Conservation (phyloP, 140 eudicot species). For the Eryngium alpinum region DNA sequence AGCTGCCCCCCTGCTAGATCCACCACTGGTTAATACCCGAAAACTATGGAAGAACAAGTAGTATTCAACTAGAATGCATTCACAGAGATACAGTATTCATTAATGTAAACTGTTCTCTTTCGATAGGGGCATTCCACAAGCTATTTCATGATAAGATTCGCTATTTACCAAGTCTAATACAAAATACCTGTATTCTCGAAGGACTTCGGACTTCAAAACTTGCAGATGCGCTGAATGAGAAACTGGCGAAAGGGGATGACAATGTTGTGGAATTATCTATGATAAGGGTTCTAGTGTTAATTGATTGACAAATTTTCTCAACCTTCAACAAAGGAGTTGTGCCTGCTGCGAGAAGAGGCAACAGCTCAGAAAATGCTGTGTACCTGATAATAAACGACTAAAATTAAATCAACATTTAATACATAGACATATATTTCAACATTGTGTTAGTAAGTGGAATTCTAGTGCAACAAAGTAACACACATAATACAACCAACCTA, state of each 20-base stretch:
- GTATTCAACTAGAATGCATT: too few species aligned
- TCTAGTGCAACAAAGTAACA: not conserved
- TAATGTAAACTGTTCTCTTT: too few species aligned
- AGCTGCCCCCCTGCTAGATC: too few species aligned
- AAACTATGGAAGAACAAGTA: too few species aligned
- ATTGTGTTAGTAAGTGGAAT: not conserved
- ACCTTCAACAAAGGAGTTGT: slow-evolving; percentile 79
- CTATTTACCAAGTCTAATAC: not conserved
- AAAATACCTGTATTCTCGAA: slow-evolving; percentile 75
- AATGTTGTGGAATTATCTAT: slow-evolving; percentile 72
- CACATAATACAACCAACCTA: not conserved
- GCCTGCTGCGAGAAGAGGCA: slow-evolving; percentile 93
- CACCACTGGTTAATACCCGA: too few species aligned
- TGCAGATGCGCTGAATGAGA: slow-evolving; percentile 80
- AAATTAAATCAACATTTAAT: not conserved
- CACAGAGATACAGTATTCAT: too few species aligned
- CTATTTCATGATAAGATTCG: too few species aligned
- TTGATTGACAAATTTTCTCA: slow-evolving; percentile 61
- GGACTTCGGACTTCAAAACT: slow-evolving; percentile 84
- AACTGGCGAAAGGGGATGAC: slow-evolving; percentile 73
- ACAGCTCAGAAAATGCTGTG: slow-evolving; percentile 92
- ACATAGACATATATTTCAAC: not conserved
- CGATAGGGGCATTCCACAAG: too few species aligned
- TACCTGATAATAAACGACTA: slow-evolving; percentile 47
- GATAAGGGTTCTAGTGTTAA: slow-evolving; percentile 49